Conservation (phyloP, 2,329 filamentous ascomycete species). For the Epichloe brachyelytri region DNA sequence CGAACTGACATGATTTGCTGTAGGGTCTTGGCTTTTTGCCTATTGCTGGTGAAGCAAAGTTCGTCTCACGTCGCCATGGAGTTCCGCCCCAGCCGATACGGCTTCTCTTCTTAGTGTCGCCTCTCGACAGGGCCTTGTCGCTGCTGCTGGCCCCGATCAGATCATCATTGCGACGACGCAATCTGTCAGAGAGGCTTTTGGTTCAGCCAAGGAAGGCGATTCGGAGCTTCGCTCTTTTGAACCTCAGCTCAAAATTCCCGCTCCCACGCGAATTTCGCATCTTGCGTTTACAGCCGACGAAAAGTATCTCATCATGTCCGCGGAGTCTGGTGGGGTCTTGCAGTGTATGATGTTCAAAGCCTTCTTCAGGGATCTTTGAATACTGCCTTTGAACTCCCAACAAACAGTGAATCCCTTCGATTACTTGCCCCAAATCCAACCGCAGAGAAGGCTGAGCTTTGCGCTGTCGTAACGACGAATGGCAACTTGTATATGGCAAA, state of each 20-base stretch:
- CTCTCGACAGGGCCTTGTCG: conserved; percentile 65
- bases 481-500: conserved; percentile 80
- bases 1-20: not conserved
- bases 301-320: conserved; percentile 67
- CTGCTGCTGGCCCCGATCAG: conserved; percentile 72
- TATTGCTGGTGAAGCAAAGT: conserved; percentile 67
- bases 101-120: conserved; percentile 78
- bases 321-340: conserved; percentile 71
- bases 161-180: conserved; percentile 68
- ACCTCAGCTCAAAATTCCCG: conserved; percentile 58
- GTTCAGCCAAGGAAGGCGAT: conserved; percentile 42
- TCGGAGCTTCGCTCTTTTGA: conserved; percentile 56
- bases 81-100: conserved; percentile 58
- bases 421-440: conserved; percentile 71
- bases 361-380: conserved; percentile 54
- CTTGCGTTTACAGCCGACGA: conserved; percentile 87
- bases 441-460: conserved; percentile 55
- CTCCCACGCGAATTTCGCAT: conserved; percentile 71
- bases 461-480: conserved; percentile 66
- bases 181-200: conserved; percentile 63
- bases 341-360: conserved; percentile 64
- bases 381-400: conserved; percentile 61
- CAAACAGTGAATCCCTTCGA: conserved; percentile 61
- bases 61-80: conserved; percentile 69
- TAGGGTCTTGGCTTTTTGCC: conserved; percentile 70